Base-by-base conservation (phyloP, 129 eudicot species). In the Lactuca sativa region DNA sequence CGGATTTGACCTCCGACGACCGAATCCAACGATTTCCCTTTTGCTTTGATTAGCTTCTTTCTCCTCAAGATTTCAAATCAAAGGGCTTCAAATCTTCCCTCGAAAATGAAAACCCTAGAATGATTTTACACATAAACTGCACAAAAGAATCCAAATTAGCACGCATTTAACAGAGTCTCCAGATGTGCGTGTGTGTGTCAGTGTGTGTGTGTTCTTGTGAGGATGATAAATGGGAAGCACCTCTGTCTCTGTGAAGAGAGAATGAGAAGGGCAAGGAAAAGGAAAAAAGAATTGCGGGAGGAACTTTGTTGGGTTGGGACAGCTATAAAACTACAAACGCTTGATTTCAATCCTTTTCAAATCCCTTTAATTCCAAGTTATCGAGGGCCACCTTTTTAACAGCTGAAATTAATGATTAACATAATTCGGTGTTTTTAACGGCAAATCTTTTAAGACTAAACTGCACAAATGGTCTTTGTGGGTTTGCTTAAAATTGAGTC, bases 101-200 rank as follows among this genome's bases (percentile, higher is more conserved):
- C 3, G 31, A 52, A 59, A 57, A 69, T 44, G 61, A 55, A 64
- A 80, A 74, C 80, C 84, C 77, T 63, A 63, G 64, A 51, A 66
- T 57, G 71, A 32, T 52, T 25, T 17, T 18, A 40, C 62, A 58
- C 57, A 17, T 18, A 40, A 66, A 58, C 57, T 56, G 58, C 62
- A 65, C 52, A 70, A 36, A 32, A 16, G n/a, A 38, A 76, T 21
- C 31, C n/a, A 71, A 33, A 37, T 59, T 66, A 65, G 64, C 13
- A 30, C 38, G 62, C 37, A 57, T 18, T 57, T n/a, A 33, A 16
- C 33, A 9, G 33, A 51, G 9, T 9, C 9, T 31, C n/a, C 30
- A 14, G 59, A 51, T 66, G 30, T 16, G 13, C 56, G 32, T 21
- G 60, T 48, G 34, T 48, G 40, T 59, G 38, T 5, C 16, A 58